phyloP scores from a whole-genome alignment of 2,329 filamentous ascomycete species.

The Esteya vermicola region DNA sequence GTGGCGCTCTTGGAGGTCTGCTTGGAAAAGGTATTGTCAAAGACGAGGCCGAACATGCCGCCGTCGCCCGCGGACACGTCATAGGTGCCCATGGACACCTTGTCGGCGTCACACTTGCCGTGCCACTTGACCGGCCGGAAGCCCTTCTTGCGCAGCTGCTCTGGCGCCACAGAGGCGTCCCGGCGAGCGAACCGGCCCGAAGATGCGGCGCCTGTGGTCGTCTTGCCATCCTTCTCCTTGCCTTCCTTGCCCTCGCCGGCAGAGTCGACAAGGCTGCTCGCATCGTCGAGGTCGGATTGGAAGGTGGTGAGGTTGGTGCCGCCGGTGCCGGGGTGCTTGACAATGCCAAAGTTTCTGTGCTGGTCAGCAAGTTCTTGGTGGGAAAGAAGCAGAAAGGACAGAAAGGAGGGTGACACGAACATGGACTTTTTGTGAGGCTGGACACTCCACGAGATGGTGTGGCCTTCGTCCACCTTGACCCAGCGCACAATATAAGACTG shows the following conservation, averaged over 20 bases:
- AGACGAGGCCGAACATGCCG: constrained; percentile 91
- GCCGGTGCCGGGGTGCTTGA: constrained; percentile 81
- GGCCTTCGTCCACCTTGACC: constrained; percentile 79
- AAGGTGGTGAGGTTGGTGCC: constrained; percentile 31
- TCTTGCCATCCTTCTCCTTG: too few species aligned
- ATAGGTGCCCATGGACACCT: constrained; percentile 80
- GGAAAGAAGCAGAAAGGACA: not conserved
- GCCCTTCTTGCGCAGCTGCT: constrained; percentile 51
- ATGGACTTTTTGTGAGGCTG: constrained; percentile 97
- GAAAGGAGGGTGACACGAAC: constrained; percentile 23
- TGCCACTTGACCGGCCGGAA: constrained; percentile 67
- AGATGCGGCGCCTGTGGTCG: too few species aligned
- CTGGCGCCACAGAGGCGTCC: constrained; percentile 44
- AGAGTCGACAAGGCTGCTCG: constrained; percentile 14
- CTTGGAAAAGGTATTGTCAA: constrained; percentile 98
- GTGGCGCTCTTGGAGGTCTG: constrained; percentile 88
- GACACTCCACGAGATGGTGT: constrained; percentile 94
- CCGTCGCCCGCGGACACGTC: constrained; percentile 61
- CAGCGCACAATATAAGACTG: constrained; percentile 97
- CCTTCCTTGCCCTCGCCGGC: constrained; percentile 26
- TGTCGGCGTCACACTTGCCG: constrained; percentile 92
- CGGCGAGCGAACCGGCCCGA: constrained; percentile 36
- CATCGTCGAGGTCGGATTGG: constrained; percentile 27
- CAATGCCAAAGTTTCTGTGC: constrained; percentile 82
- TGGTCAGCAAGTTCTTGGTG: not conserved